Evolutionary conservation across 1,284 basidiomycete species (phyloP), one percentile per base, ranked within the genome.

Genomic region (Tylopilus sp.): DNA sequence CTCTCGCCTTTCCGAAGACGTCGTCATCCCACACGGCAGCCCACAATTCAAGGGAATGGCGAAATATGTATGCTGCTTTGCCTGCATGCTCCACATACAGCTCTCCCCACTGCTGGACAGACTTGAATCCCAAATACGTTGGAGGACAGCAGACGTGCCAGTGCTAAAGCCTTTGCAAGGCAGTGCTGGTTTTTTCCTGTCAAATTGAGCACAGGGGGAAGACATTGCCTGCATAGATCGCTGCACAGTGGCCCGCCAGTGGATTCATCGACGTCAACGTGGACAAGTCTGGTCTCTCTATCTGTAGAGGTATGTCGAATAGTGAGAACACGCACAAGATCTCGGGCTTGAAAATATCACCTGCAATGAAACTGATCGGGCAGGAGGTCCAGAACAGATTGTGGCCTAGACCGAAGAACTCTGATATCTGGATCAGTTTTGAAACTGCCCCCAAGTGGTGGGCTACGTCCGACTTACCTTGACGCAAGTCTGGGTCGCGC

Each of bases 41-140:
- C 80, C 80, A 82, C 26, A 68, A 73, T 44, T 75, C 65, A 1
- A 73, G 74, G 4, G 67, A 72, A 44, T 84, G 80, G 47, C 70
- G 70, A 65, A 81, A 79, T 52, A 69, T 49, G 0, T 63, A 44
- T 4, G 62, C 3, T 6, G 1, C 10, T 15, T 2, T 60, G 3
- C 63, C 70, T 9, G 13, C 12, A 1, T 38, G 1, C 8, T 59
- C 59, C 12, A 0, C 0, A 8, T 18, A 29, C 4, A 58, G 9
- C 2, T n/a, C 6, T 26, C 36, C 32, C n/a, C 15, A 26, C n/a
- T 54, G 39, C 38, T 33, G n/a, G 41, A 22, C 36, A 16, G 22
- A 7, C 13, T 7, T 57, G 7, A 12, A 52, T 33, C 15, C 62
- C 66, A 36, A 69, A 73, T 55, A 79, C 22, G 70, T 66, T 4